Base-by-base conservation (phyloP, 2,329 filamentous ascomycete genomes). In the Arachnomyces sp. region DNA sequence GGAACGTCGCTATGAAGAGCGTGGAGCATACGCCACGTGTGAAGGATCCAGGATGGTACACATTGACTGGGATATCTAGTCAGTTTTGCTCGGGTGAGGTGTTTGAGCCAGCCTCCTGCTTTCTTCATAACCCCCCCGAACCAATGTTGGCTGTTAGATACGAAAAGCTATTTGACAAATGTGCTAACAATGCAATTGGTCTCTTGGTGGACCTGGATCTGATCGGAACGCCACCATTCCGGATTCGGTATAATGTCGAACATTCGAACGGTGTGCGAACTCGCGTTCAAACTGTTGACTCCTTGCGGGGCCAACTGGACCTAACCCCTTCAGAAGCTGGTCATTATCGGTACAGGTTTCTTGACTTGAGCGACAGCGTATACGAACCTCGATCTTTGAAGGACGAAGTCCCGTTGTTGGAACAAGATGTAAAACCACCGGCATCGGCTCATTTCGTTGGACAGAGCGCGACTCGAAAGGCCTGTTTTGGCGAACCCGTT, bases 361-460 rank as follows among this genome's bases (percentile, higher is more conserved):
- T 77, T 47, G 78, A 80, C 31, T 81, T 98, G 42, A 78, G 81
- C 47, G 93, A 98, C 61, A 72, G 74, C 34, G 82, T 96, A 25
- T 98, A 98, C 65, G 75, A 74, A 25, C 73, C 73, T 2, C 73
- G 82, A 37, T 69, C 72, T 17, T 65, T 93, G 15, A 72, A 71
- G 18, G 77, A 82, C 30, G 65, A 75, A 9, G 72, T 75, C 36
- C 74, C 82, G 45, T 64, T 77, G 7, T 67, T 96, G 31, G 83
- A 93, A 61, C 90, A 96, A 62, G 82, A 87, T 53, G 90, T 98
- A 50, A 95, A 93, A 62, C 92, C 92, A 7, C 86, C 89, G 3
- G 90, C 92, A 5, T 86, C 84, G 7, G 90, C 90, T 16, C 66
- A 67, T 25, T 78, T 82, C 45, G 72, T 88, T 40, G 72, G 76